Evolutionary conservation across 768 basidiomycete species (phyloP), one percentile per base, ranked within the genome.

Genomic region (Trametes meyenii): DNA sequence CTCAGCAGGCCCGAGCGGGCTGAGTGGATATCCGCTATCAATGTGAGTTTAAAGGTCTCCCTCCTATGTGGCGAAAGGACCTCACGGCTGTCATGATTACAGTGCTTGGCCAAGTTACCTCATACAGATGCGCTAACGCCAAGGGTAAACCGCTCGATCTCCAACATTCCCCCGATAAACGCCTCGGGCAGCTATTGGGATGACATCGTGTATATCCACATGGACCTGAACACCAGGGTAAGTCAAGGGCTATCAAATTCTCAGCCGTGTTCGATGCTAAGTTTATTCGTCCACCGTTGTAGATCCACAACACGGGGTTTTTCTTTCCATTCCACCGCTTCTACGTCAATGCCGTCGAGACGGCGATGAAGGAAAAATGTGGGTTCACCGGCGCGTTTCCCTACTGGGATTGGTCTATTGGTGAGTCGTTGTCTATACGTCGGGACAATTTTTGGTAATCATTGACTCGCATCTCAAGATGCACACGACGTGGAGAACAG

Each of bases 301-400:
- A 69, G 70, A 69, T 71, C 33, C 70, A 71, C 45, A 59, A 52
- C 21, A 67, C 66, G 0, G 71, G 70, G 0, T 26, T 62, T 14
- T 73, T 73, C 59, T 60, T 71, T 23, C 72, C 72, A 2, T 73
- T 67, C 61, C 72, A 73, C 58, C 69, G 72, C 11, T 72, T 64
- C 58, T 71, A 62, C 33, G 36, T 73, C 26, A 38, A 65, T 21
- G 52, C 50, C 17, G 61, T 65, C 48, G 71, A 71, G 50, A 40
- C 46, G 1, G 54, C 67, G 4, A 65, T 73, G 49, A 67, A 60
- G 38, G 26, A 48, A n/a, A 63, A 55, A 23, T 73, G 72, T 44
- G 67, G 69, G 7, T 73, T 65, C 50, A 59, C 38, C 0, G 69
- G 67, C 12, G 61, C 55, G 1, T 58, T 62, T 19, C 72, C 72